Conservation (phyloP, 192 early-diverging fungal genomes). For the Coemansia nantahalensis region DNA sequence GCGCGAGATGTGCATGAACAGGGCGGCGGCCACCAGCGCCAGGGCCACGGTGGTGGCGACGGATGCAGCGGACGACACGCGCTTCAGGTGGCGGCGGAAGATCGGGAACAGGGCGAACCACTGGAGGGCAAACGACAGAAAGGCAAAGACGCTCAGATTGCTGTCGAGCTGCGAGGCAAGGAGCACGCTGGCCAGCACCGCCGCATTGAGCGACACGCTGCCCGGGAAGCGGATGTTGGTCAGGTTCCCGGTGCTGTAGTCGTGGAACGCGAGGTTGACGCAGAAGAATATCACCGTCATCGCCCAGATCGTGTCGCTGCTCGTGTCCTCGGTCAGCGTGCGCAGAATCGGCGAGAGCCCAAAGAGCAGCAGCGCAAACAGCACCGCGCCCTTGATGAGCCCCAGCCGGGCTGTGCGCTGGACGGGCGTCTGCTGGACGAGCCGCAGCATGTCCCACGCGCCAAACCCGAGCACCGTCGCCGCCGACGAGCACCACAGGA, state of each 20-base stretch:
- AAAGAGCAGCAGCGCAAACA: conserved; percentile 75
- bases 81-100: conserved; percentile 74
- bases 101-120: conserved; percentile 97
- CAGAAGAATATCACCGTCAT: conserved; percentile 79
- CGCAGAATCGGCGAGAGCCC: conserved; percentile 87
- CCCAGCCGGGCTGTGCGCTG: conserved; percentile 40
- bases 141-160: conserved; percentile 83
- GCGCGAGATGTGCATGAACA: conserved; percentile 70
- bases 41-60: conserved; percentile 59
- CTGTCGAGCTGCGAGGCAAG: conserved; percentile 82
- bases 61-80: conserved; percentile 53
- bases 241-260: conserved; percentile 61
- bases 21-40: conserved; percentile 57
- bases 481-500: conserved; percentile 59
- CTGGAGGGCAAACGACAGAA: conserved; percentile 82
- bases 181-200: conserved; percentile 90
- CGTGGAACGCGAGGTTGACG: conserved; percentile 86
- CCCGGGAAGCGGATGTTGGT: conserved; percentile 74
- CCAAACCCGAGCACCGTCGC: conserved; percentile 64
- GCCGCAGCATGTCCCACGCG: conserved; percentile 61
- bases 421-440: conserved; percentile 29
- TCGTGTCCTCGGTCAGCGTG: conserved; percentile 87
- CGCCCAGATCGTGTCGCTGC: conserved; percentile 92
- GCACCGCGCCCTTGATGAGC: conserved; percentile 59
- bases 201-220: conserved; percentile 95